Conservation (phyloP, 2,329 filamentous ascomycete genomes). For the Colletotrichum sp. region DNA sequence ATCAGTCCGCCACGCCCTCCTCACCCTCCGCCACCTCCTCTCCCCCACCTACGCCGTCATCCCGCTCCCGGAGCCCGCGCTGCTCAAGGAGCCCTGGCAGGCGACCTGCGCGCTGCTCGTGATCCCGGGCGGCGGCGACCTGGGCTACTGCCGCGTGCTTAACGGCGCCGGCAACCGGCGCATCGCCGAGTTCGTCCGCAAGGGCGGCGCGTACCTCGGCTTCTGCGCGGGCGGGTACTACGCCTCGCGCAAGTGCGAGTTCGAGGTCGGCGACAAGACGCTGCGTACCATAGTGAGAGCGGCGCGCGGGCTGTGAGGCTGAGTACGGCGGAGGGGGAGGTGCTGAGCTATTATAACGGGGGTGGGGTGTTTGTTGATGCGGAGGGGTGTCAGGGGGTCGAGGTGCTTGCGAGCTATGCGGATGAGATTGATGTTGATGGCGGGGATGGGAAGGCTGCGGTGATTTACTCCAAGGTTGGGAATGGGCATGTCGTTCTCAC, state of each 20-base stretch:
- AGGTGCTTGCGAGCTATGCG: constrained; percentile 82
- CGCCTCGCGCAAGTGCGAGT: constrained; percentile 81
- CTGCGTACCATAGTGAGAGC: constrained; percentile 83
- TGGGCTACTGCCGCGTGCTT: constrained; percentile 86
- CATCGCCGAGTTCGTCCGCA: constrained; percentile 84
- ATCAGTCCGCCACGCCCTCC: constrained; percentile 88
- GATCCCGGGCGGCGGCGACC: constrained; percentile 91
- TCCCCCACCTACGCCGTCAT: constrained; percentile 93
- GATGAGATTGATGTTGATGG: constrained; percentile 78
- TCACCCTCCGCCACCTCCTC: constrained; percentile 83
- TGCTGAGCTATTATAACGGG: constrained; percentile 89
- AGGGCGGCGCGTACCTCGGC: constrained; percentile 85
- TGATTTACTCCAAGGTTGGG: constrained; percentile 84
- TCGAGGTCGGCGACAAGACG: constrained; percentile 76
- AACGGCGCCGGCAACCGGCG: constrained; percentile 87
- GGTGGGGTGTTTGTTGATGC: constrained; percentile 92
- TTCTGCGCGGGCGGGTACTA: constrained; percentile 97
- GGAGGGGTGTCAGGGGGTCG: constrained; percentile 67
- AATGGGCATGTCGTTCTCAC: constrained; percentile 81
- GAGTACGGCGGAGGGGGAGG: constrained; percentile 59
- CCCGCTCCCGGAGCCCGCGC: constrained; percentile 75
- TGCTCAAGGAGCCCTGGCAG: constrained; percentile 92
- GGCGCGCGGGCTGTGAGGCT: constrained; percentile 78
- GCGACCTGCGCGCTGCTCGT: constrained; percentile 87
- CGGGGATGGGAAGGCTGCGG: constrained; percentile 75